Conservation (phyloP, 495 filamentous ascomycete genomes). For the Collariella sp. region DNA sequence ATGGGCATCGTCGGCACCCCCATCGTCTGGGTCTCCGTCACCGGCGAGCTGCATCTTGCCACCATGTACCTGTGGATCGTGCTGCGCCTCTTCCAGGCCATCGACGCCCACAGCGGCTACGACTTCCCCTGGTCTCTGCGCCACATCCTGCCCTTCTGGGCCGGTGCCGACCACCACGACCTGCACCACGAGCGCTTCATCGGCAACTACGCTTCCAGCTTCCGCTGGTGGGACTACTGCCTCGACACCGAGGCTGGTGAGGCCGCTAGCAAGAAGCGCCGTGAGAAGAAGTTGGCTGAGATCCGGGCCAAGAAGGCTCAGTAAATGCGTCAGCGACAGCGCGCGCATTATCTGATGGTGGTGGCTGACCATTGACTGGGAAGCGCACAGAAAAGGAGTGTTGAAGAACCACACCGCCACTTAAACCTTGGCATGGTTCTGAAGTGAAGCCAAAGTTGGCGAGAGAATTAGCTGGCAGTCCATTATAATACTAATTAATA, state of each 20-base stretch:
- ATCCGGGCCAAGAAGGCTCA: constrained; percentile 54
- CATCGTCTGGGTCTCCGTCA: constrained; percentile 77
- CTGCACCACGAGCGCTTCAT: constrained; percentile 95
- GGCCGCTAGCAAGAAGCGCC: constrained; percentile 73
- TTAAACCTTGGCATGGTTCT: not conserved
- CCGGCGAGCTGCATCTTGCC: constrained; percentile 80
- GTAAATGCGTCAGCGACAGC: constrained; percentile 28
- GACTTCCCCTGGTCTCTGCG: constrained; percentile 96
- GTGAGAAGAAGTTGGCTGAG: constrained; percentile 66
- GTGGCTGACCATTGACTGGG: not conserved
- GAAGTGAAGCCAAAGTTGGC: not conserved
- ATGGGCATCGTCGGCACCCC: constrained; percentile 77
- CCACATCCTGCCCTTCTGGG: constrained; percentile 96
- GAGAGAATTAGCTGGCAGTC: constrained; percentile 4
- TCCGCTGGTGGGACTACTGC: constrained; percentile 96
- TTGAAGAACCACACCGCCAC: not conserved
- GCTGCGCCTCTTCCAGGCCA: constrained; percentile 88
- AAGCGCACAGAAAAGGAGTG: not conserved
- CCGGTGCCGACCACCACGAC: constrained; percentile 93
- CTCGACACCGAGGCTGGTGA: constrained; percentile 89
- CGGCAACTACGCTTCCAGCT: constrained; percentile 94
- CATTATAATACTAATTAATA: not conserved
- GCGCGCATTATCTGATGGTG: not conserved
- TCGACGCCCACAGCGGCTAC: constrained; percentile 94
- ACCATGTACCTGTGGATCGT: constrained; percentile 99